Percentiles rank a stretch among this genome's conserved stretches.
phyloP scores from a whole-genome alignment of 2,329 filamentous ascomycete genomes.

The Phaeosphaeriaceae sp. region DNA sequence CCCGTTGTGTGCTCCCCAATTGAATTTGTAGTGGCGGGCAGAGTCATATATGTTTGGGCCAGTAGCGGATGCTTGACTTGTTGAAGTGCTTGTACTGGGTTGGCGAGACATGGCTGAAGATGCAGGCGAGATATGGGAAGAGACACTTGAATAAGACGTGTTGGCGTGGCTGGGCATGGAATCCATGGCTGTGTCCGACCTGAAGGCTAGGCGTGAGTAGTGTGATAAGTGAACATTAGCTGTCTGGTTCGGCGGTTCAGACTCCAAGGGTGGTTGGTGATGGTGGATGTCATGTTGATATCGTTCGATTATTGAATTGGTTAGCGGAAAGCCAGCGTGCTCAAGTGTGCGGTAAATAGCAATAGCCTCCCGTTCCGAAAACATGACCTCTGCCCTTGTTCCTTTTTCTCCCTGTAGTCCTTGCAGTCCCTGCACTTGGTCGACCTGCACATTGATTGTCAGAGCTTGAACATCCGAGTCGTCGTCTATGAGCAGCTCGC shows the following conservation, averaged over 20 bases:
- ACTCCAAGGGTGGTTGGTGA: neutral
- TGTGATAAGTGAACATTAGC: neutral
- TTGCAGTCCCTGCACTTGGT: constrained; percentile 4
- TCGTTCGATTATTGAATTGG: constrained; percentile 15
- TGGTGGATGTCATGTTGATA: neutral
- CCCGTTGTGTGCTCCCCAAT: constrained; percentile 24
- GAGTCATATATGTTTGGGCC: constrained; percentile 3
- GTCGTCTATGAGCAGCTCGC: constrained; percentile 15
- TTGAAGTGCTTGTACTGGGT: constrained; percentile 14
- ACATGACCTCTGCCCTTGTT: constrained; percentile 25
- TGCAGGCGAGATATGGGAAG: constrained; percentile 8
- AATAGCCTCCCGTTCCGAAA: constrained; percentile 22
- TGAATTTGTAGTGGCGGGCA: constrained; percentile 28
- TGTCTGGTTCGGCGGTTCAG: neutral
- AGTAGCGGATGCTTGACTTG: constrained; percentile 6
- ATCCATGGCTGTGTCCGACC: neutral
- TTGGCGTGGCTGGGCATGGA: neutral
- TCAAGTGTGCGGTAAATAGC: constrained; percentile 22
- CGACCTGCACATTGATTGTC: constrained; percentile 30
- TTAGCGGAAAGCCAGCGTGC: constrained; percentile 21
- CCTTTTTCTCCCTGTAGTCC: constrained; percentile 5
- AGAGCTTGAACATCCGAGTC: constrained; percentile 21
- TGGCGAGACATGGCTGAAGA: constrained; percentile 18
- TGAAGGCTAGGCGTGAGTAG: constrained; percentile 1
- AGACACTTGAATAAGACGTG: neutral